Evolutionary conservation across 2,329 filamentous ascomycete genomes (phyloP).

Genomic region (Hypoxylon rubiginosum): DNA sequence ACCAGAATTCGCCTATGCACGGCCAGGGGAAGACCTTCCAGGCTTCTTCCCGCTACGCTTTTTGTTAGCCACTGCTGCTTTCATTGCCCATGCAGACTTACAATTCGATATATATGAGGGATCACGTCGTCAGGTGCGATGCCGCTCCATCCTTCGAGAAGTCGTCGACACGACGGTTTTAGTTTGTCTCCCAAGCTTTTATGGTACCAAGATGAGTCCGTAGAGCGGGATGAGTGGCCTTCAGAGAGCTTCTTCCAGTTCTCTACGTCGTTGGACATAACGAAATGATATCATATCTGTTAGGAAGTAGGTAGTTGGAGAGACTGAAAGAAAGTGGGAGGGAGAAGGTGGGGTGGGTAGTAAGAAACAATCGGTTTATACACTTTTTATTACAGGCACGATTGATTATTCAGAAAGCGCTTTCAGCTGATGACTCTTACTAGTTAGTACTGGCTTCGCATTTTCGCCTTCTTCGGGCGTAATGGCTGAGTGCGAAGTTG

Average conservation of each 20-base stretch:
- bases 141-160: conserved; percentile 31
- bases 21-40: conserved; percentile 33
- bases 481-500: too few relatives aligned
- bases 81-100: conserved; percentile 5
- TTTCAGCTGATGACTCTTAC: too few relatives aligned
- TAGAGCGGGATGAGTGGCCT: conserved; percentile 11
- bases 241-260: conserved; percentile 22
- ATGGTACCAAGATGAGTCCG: conserved; percentile 25
- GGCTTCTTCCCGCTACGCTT: conserved; percentile 22
- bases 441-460: too few relatives aligned
- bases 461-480: too few relatives aligned
- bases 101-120: conserved; percentile 22
- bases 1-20: conserved; percentile 33
- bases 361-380: background rate
- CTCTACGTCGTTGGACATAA: conserved; percentile 9
- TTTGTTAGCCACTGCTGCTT: conserved; percentile 12
- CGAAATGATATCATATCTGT: background rate
- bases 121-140: conserved; percentile 25
- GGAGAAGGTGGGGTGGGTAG: background rate
- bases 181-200: conserved; percentile 26
- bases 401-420: too few relatives aligned
- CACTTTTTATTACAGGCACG: too few relatives aligned
- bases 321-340: background rate
- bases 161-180: conserved; percentile 15
- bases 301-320: too few relatives aligned